Evolutionary conservation across 108 stramenopile genomes (phyloP).

Genomic region (Fragilaria radians): DNA sequence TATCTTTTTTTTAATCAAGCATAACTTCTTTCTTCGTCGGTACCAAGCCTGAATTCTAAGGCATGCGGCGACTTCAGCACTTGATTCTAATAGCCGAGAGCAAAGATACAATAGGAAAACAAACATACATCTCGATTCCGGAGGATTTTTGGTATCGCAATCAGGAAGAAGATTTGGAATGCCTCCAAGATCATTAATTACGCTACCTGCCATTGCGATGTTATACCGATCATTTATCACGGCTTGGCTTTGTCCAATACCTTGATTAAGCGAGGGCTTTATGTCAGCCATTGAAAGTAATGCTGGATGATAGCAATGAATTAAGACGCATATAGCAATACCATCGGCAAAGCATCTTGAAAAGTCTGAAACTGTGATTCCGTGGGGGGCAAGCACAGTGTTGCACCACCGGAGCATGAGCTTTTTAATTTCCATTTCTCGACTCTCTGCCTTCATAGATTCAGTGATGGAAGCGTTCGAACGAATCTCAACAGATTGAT

Average conservation of each 20-base stretch:
- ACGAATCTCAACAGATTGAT: not conserved
- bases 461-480: not conserved
- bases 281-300: constrained; percentile 51
- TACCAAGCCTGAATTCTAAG: constrained; percentile 50
- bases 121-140: constrained; percentile 79
- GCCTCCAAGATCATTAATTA: constrained; percentile 73
- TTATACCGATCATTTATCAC: constrained; percentile 60
- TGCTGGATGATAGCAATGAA: constrained; percentile 89
- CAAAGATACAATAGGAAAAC: constrained; percentile 76
- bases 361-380: constrained; percentile 58
- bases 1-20: constrained; percentile 19
- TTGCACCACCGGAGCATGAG: constrained; percentile 81
- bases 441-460: constrained; percentile 3
- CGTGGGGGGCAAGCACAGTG: constrained; percentile 68
- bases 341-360: constrained; percentile 85
- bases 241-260: constrained; percentile 17
- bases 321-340: constrained; percentile 69
- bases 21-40: constrained; percentile 15
- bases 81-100: constrained; percentile 82
- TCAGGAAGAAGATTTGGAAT: constrained; percentile 76
- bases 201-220: constrained; percentile 36
- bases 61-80: constrained; percentile 60
- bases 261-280: constrained; percentile 24
- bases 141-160: constrained; percentile 53
- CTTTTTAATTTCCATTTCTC: constrained; percentile 32